These are phyloP conservation scores for Nephelium lappaceum DNA, from an alignment of 345 rosid genomes.

Conservation along the genomic window DNA sequence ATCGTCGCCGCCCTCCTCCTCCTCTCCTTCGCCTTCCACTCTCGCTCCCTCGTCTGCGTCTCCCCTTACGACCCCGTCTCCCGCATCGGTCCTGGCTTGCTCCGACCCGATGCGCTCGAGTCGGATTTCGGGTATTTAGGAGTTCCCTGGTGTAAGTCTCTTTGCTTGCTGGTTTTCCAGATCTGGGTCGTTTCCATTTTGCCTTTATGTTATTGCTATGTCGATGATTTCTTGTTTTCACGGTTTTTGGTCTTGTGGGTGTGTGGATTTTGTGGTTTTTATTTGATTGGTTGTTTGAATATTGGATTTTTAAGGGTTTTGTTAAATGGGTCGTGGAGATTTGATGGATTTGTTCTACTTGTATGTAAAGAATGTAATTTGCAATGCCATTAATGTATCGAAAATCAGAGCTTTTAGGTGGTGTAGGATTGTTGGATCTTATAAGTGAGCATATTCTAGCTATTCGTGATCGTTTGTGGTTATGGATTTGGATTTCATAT, in stretches of 20 bases:
- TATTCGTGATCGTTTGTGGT: not conserved
- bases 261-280: not conserved
- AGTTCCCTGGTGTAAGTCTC: slow-evolving; percentile 97
- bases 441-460: not conserved
- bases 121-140: slow-evolving; percentile 93
- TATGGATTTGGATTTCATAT: not conserved
- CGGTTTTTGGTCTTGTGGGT: not conserved
- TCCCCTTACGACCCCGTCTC: slow-evolving; percentile 68
- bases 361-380: not conserved
- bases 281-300: not conserved
- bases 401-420: not conserved
- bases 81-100: slow-evolving; percentile 71
- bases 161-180: slow-evolving; percentile 6
- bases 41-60: slow-evolving; percentile 70
- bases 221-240: no score
- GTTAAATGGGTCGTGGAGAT: not conserved
- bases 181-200: slow-evolving; percentile 21
- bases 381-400: not conserved
- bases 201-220: not conserved
- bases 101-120: slow-evolving; percentile 75
- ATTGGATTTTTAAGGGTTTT: not conserved
- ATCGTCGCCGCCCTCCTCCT: slow-evolving; percentile 30
- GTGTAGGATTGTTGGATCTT: not conserved
- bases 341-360: not conserved
- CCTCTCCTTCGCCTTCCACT: slow-evolving; percentile 39